A percentile compares a stretch with the other conserved stretches of the same genome.
These are phyloP conservation scores for Echites panduratus DNA, from an alignment of 257 asterid species.

Conservation along the genomic window DNA sequence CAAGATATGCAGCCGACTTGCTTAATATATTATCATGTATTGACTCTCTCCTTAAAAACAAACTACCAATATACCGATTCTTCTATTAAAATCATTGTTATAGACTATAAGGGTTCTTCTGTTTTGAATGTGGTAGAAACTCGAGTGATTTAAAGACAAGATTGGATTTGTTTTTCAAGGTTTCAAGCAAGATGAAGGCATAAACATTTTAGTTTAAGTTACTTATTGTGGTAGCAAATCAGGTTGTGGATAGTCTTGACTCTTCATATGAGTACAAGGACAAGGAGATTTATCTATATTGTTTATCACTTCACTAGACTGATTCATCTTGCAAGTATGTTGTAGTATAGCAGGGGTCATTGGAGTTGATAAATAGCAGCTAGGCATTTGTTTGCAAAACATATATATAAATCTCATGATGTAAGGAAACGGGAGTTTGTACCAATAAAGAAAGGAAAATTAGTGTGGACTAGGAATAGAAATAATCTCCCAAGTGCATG, in stretches of 20 bases:
- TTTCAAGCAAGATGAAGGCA: slow-evolving; percentile 57
- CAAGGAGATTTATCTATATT: slow-evolving; percentile 62
- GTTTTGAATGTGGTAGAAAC: slow-evolving; percentile 72
- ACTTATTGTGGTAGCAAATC: slow-evolving; percentile 77
- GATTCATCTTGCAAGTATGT: slow-evolving; percentile 62
- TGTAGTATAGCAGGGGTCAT: slow-evolving; percentile 57
- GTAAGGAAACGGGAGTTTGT: too few relatives aligned
- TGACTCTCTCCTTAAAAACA: slow-evolving; percentile 32
- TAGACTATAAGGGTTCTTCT: slow-evolving; percentile 82
- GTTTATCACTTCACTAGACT: slow-evolving; percentile 85
- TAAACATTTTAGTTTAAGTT: slow-evolving; percentile 57
- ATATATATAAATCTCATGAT: neutral
- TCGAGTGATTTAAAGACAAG: slow-evolving; percentile 56
- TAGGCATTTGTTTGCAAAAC: neutral
- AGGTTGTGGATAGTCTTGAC: slow-evolving; percentile 71
- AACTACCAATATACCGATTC: slow-evolving; percentile 13
- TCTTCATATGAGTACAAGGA: slow-evolving; percentile 33
- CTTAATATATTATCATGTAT: slow-evolving; percentile 74
- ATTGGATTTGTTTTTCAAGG: slow-evolving; percentile 61
- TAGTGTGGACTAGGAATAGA: too few relatives aligned
- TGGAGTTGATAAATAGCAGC: slow-evolving; percentile 35
- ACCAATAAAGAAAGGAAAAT: too few relatives aligned
- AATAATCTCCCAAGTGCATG: too few relatives aligned
- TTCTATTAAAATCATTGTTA: slow-evolving; percentile 56
- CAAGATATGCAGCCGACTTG: slow-evolving; percentile 75